Evolutionary conservation across 2,329 filamentous ascomycete species (phyloP), one percentile per base, ranked within the genome.

Genomic region (Nemania diffusa): DNA sequence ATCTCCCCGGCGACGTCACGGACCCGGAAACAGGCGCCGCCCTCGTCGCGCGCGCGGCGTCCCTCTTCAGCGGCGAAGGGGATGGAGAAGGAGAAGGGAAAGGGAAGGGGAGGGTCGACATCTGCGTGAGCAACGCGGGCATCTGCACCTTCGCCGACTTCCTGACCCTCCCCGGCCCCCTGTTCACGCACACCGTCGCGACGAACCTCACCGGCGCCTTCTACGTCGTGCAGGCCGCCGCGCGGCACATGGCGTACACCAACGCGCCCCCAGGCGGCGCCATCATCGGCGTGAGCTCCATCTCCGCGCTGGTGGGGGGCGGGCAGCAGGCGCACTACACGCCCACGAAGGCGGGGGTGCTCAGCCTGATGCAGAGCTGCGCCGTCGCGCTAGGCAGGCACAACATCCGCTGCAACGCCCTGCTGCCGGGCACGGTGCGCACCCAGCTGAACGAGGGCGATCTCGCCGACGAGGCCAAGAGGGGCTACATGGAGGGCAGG

Each of bases 151-250:
- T 97, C 80, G 90, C 91, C 65, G 92, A 97, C 72, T 97, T 97
- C 76, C 81, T 97, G 26, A 88, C 91, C 22, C 86, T 97, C 50
- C 9, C 86, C 89, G 1, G 86, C n/a, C n/a, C 90, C 64, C 88
- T 97, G 62, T 91, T 94, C 75, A 81, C 87, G 68, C 83, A 84
- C 62, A 97, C 93, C 2, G 83, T 97, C 46, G 83, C 87, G 42
- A 95, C 92, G 57, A 97, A 97, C 80, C 88, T 97, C 71, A 89
- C 91, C 72, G 94, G 94, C 51, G 92, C 93, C n/a, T 97, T 97
- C 82, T 94, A 94, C 82, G 86, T 92, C 40, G 90, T 92, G 24
- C 94, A 97, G 83, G 92, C 93, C 0, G 94, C 93, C 1, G 93
- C 92, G 1, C 87, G 90, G 2, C 92, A 96, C 78, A 96, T 97